These are phyloP conservation scores for Penicillium canescens DNA, from an alignment of 495 filamentous ascomycete genomes.

Conservation along the genomic window DNA sequence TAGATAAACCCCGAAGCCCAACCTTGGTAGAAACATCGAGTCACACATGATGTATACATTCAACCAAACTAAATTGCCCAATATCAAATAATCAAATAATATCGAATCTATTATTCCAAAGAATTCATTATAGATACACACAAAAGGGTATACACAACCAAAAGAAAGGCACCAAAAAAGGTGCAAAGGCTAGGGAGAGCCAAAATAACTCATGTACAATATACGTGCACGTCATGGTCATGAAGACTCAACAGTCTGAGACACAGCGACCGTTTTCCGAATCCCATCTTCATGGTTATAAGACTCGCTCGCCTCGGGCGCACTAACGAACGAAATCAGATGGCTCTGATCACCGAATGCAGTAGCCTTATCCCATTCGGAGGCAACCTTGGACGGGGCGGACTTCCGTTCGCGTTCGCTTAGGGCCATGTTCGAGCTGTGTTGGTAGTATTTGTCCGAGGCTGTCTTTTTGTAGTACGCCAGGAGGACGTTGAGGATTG, in stretches of 20 bases:
- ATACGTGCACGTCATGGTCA: neutral
- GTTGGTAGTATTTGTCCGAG: conserved; percentile 34
- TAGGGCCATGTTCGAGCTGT: conserved; percentile 29
- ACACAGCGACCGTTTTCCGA: conserved; percentile 39
- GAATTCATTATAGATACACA: conserved; percentile 4
- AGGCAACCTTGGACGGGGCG: conserved; percentile 15
- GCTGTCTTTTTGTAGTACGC: conserved; percentile 27
- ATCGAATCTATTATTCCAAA: neutral
- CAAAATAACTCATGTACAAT: too few species aligned
- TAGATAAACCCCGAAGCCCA: too few species aligned
- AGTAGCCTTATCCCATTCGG: conserved; percentile 16
- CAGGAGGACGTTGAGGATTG: conserved; percentile 40
- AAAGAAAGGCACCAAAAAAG: neutral
- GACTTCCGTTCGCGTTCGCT: conserved; percentile 28
- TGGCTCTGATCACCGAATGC: conserved; percentile 38
- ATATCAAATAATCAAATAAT: too few species aligned
- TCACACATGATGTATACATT: too few species aligned
- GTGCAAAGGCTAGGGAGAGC: too few species aligned
- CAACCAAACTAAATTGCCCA: too few species aligned
- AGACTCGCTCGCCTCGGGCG: conserved; percentile 18
- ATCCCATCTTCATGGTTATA: conserved; percentile 24
- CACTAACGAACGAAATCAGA: conserved; percentile 34
- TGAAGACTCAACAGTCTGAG: conserved; percentile 34
- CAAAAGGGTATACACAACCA: conserved; percentile 3
- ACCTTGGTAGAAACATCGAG: too few species aligned